phyloP scores from a whole-genome alignment of 208 protist genomes.

The Leishmania gerbilli region DNA sequence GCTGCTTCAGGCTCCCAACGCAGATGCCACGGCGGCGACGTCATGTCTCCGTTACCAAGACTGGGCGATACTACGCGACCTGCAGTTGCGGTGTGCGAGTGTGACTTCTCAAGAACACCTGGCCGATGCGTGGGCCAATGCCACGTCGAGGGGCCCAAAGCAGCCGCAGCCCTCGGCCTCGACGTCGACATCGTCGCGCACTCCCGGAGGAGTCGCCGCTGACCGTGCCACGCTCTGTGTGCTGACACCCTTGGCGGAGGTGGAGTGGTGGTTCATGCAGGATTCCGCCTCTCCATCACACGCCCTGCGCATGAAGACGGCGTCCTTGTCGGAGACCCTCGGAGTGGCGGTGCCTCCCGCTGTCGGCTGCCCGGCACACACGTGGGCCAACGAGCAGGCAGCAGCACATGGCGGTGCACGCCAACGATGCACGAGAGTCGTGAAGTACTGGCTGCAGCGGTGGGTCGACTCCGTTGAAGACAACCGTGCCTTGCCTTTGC shows the following conservation, averaged over 20 bases:
- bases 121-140: slow-evolving; percentile 5
- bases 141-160: not conserved
- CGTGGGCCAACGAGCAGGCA: not conserved
- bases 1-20: not conserved
- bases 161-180: not conserved
- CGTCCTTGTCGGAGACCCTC: not conserved
- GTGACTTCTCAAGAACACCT: not conserved
- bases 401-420: not conserved
- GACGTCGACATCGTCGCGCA: not conserved
- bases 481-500: not conserved
- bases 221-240: slow-evolving; percentile 5
- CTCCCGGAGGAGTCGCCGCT: not conserved
- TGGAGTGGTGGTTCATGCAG: slow-evolving; percentile 28
- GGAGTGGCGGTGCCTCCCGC: slow-evolving; percentile 14
- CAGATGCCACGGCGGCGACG: not conserved
- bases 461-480: slow-evolving; percentile 22
- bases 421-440: not conserved
- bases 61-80: slow-evolving; percentile 6
- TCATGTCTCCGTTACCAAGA: slow-evolving; percentile 29
- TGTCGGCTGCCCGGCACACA: slow-evolving; percentile 14
- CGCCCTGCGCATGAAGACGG: not conserved
- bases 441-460: slow-evolving; percentile 21
- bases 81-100: not conserved
- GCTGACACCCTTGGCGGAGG: slow-evolving; percentile 21
- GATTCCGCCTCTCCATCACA: not conserved